These are phyloP conservation scores for Alnus glutinosa DNA, from an alignment of 306 rosid species.

Conservation along the genomic window DNA sequence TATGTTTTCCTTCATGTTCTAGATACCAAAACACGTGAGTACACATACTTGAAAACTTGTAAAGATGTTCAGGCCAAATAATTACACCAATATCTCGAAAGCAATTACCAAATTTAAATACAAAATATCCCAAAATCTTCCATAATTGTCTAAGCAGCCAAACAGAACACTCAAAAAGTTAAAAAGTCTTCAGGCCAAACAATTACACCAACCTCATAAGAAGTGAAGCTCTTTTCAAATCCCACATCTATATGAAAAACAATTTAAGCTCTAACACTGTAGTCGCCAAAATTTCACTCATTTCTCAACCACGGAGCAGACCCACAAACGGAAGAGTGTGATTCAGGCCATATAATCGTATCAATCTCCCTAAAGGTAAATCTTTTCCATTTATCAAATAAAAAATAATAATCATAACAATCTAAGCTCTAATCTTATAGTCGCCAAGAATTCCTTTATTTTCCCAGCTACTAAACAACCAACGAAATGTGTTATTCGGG, in stretches of 20 bases:
- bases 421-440: neutral
- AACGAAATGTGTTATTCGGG: neutral
- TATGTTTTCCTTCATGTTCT: neutral
- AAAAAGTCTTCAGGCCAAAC: too few species aligned
- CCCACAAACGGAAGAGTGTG: neutral
- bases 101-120: neutral
- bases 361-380: neutral
- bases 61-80: neutral
- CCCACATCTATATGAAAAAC: neutral
- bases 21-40: neutral
- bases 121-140: too few species aligned
- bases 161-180: too few species aligned
- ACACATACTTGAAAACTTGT: neutral
- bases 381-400: neutral
- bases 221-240: neutral
- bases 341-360: neutral
- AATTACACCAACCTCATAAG: neutral
- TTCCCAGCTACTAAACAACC: slow-evolving; percentile 20
- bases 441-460: neutral
- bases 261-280: neutral
- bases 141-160: too few species aligned
- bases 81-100: neutral
- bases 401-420: neutral
- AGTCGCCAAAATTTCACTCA: neutral
- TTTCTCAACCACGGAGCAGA: neutral